These are phyloP conservation scores for Phytophthora pseudosyringae DNA, from an alignment of 352 stramenopile species.

Conservation along the genomic window DNA sequence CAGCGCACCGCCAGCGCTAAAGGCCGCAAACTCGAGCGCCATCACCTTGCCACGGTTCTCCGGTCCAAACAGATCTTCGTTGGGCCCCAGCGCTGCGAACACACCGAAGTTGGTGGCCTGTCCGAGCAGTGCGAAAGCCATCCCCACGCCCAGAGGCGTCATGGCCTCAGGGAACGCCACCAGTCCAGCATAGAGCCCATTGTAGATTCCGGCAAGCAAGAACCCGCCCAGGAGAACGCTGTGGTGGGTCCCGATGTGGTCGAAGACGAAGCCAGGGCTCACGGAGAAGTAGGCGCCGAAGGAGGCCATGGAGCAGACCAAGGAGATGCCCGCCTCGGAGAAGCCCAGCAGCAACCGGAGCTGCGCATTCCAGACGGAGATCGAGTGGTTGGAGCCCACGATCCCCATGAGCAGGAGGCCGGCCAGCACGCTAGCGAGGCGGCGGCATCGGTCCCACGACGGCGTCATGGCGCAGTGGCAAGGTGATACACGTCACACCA, in stretches of 20 bases:
- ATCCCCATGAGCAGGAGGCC: constrained; percentile 66
- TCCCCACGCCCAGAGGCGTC: constrained; percentile 55
- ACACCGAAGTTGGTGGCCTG: constrained; percentile 76
- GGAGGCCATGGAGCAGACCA: constrained; percentile 80
- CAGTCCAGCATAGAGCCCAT: constrained; percentile 49
- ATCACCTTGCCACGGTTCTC: constrained; percentile 77
- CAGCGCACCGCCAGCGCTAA: constrained; percentile 71
- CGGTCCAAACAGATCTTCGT: constrained; percentile 75
- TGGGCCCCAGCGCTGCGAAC: constrained; percentile 72
- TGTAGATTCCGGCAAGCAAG: constrained; percentile 52
- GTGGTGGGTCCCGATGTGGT: constrained; percentile 65
- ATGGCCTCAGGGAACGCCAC: constrained; percentile 36
- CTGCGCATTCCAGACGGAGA: constrained; percentile 83
- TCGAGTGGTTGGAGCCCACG: constrained; percentile 77
- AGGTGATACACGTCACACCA: no score
- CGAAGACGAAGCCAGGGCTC: constrained; percentile 66
- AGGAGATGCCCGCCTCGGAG: constrained; percentile 75
- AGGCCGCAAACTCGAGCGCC: constrained; percentile 65
- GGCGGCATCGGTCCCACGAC: constrained; percentile 29
- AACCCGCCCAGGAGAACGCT: constrained; percentile 57
- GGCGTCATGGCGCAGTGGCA: not conserved
- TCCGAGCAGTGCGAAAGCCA: constrained; percentile 63
- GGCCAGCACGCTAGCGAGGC: constrained; percentile 55
- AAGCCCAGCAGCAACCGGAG: constrained; percentile 60
- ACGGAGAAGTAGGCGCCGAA: constrained; percentile 85